Evolutionary conservation across 1,139 yeast species (phyloP).

Genomic region (Candida labiduridarum): DNA sequence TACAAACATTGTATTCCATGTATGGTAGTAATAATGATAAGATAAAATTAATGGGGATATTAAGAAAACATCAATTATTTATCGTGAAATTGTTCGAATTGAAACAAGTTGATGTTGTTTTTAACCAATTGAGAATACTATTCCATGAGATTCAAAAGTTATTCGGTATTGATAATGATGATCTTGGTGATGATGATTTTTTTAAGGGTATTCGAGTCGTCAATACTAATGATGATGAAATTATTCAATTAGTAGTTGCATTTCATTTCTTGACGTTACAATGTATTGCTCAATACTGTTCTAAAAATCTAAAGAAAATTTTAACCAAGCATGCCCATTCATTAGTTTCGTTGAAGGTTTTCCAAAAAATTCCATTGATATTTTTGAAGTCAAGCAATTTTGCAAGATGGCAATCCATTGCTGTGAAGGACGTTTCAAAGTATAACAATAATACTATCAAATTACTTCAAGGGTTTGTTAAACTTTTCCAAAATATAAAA

Average conservation of each 20-base stretch:
- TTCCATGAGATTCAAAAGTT: constrained; percentile 9
- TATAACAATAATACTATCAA: constrained; percentile 23
- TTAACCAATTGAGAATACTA: constrained; percentile 15
- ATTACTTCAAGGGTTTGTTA: constrained; percentile 28
- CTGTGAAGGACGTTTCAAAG: constrained; percentile 14
- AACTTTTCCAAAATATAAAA: constrained; percentile 18
- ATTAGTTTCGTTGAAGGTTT: constrained; percentile 13
- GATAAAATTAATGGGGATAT: constrained; percentile 5
- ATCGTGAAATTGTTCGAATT: constrained; percentile 30
- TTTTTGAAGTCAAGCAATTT: constrained; percentile 27
- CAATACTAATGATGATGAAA: constrained; percentile 12
- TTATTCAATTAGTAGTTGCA: constrained; percentile 28
- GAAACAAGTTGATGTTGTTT: constrained; percentile 21
- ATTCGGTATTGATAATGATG: background rate
- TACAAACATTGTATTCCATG: constrained; percentile 12
- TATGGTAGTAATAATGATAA: constrained; percentile 7
- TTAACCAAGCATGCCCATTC: constrained; percentile 13
- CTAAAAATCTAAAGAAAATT: constrained; percentile 22
- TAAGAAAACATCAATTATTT: constrained; percentile 33
- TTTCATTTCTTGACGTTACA: constrained; percentile 36
- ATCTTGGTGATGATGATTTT: constrained; percentile 14
- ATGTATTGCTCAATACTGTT: constrained; percentile 28
- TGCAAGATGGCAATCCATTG: constrained; percentile 25
- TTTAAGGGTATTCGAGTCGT: constrained; percentile 14
- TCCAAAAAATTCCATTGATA: constrained; percentile 19